Base-by-base conservation (phyloP, 805 yeast genomes). In the Saccharomyces mikatae region DNA sequence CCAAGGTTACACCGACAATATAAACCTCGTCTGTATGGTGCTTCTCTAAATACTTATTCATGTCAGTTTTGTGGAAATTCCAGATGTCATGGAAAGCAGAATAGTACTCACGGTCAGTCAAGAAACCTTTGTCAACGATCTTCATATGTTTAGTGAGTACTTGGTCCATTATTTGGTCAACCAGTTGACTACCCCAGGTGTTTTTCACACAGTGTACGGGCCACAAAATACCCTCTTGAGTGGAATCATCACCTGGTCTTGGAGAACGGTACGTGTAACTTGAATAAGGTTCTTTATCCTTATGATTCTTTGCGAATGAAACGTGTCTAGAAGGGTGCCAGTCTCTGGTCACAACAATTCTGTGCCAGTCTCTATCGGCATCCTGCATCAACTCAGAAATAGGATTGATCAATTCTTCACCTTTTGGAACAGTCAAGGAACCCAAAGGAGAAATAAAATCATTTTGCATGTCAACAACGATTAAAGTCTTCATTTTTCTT, bases 161-260 rank as follows among this genome's bases (percentile, higher is more conserved):
- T 32, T 61, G 61, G 13, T 55, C 58, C 52, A 81, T 69, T 1
- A 60, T 62, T 11, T 67, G 64, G 2, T 64, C 61, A 41, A 71
- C 68, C 52, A 89, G 74, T 41, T 77, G 75, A 0, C 91, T 78
- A 0, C 97, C 98, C 4, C 59, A 50, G 0, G 90, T 76, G 51
- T 77, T 75, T 63, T 88, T 91, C 14, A 91, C 80, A 68, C 97
- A 91, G 66, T 91, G 98, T 53, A 80, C 91, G 0, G 98, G 97
- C 97, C 97, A 91, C 3, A 89, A 75, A 0, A 77, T 75, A 17
- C 65, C 68, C 17, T 56, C 62, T 58, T 82, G 83, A 3, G 56
- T 61, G 41, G 71, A 57, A 13, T 66, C 64, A 13, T 66, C 59
- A 46, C 58, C 56, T 0, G 66, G 65, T 21, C 71, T 60, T 0